Percentiles rank a stretch among this genome's conserved stretches.
These are phyloP conservation scores for Sordariomycetes sp. DNA, from an alignment of 2,329 filamentous ascomycete species.

Conservation along the genomic window DNA sequence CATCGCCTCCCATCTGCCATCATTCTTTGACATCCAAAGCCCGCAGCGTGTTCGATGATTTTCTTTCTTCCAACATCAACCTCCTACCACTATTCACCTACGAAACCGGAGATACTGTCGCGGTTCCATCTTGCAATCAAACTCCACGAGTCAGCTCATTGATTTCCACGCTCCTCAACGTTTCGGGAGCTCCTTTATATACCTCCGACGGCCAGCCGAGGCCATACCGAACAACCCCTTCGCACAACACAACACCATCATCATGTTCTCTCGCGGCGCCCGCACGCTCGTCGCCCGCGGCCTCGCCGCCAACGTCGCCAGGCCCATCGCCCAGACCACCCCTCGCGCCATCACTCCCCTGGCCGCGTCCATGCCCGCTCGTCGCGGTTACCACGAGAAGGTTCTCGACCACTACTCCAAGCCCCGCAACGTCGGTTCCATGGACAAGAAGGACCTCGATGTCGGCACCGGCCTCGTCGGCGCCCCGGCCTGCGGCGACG, in stretches of 20 bases:
- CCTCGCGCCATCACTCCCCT: slow-evolving; percentile 16
- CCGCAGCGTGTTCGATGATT: neutral
- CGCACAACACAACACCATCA: neutral
- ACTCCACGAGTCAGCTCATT: too few relatives aligned
- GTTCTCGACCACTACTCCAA: slow-evolving; percentile 42
- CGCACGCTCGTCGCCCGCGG: slow-evolving; percentile 25
- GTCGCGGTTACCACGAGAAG: slow-evolving; percentile 40
- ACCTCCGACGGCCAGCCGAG: neutral
- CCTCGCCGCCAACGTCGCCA: slow-evolving; percentile 19
- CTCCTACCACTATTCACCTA: too few relatives aligned
- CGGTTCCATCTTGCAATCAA: too few relatives aligned
- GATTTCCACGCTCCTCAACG: too few relatives aligned
- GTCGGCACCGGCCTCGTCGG: slow-evolving; percentile 90
- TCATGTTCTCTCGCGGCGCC: slow-evolving; percentile 30
- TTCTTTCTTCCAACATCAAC: slow-evolving; percentile 1
- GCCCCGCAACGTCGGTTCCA: slow-evolving; percentile 46
- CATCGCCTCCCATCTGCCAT: neutral
- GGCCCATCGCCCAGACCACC: slow-evolving; percentile 20
- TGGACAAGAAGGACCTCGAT: slow-evolving; percentile 65
- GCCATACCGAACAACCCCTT: neutral
- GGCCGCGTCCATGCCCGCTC: slow-evolving; percentile 19
- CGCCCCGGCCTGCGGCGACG: slow-evolving; percentile 80
- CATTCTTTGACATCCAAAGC: too few relatives aligned
- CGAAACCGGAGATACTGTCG: too few relatives aligned
- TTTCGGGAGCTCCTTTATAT: too few relatives aligned